Evolutionary conservation across 331 rosid genomes (phyloP), one percentile per base, ranked within the genome.

Genomic region (Malus hybrid): DNA sequence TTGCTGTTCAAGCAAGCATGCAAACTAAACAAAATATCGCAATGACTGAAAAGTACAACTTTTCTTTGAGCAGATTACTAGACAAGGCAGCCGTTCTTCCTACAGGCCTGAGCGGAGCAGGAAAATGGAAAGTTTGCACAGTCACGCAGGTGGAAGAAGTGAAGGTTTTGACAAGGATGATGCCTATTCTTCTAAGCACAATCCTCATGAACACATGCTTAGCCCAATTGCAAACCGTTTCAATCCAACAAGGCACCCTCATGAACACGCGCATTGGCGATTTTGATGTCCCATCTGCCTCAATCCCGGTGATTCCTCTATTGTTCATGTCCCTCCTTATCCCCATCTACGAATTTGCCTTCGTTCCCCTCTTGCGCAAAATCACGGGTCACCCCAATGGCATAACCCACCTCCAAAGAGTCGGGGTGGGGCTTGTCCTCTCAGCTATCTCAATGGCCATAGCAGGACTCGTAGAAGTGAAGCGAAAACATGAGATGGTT

Each of bases 381-480:
- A 58, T 86, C 33, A 86, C 90, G 0, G 89, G 87, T 22, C 80
- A 80, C 52, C 87, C 90, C 48, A 80, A 82, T 5, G 89, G 87
- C 16, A 80, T 86, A 42, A 84, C 93, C 22, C 96, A 89, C 1
- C 96, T 93, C 34, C 98, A 91, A 28, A 80, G 98, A 7, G 96
- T 93, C 4, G 98, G 98, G 12, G 90, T 89, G 5, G 98, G 98
- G 1, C 74, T 93, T 3, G 91, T 85, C 12, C 88, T 86, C 29
- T 89, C 97, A 5, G 83, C 88, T 1, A 82, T 94, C 53, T 91
- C 98, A 48, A 94, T 94, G 98, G 81, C 87, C 20, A 80, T 82
- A 13, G 96, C 97, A 0, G 97, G 91, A 26, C 3, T 90, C 2
- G 86, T 91, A 5, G 98, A 90, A 72, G 87, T 83, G 50, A 89